Evolutionary conservation across 176 grass and related monocot genomes (phyloP).

Genomic region (Calamus simplicifolius): DNA sequence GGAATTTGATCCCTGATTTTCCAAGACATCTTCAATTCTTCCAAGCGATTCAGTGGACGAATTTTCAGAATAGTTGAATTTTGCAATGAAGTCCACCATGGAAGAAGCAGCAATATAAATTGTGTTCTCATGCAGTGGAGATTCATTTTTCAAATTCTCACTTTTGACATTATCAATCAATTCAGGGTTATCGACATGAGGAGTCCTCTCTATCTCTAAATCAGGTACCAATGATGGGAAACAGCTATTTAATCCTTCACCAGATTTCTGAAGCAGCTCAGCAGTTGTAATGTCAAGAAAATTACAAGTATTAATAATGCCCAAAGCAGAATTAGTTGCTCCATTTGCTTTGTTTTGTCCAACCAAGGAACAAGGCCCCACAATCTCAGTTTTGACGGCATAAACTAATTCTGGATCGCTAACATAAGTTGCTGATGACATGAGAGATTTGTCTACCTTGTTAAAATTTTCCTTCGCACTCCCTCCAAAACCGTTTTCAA

Average conservation of each 20-base stretch:
- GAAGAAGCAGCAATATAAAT: constrained; percentile 14
- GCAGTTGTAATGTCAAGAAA: constrained; percentile 4
- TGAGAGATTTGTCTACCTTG: constrained; percentile 5
- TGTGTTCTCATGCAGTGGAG: constrained; percentile 18
- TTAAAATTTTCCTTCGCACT: neutral
- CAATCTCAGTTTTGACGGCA: constrained; percentile 22
- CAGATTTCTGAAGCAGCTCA: constrained; percentile 17
- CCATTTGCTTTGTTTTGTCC: no score
- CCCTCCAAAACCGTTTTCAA: neutral
- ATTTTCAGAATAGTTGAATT: constrained; percentile 14
- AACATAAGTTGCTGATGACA: constrained; percentile 4
- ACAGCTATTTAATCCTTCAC: neutral
- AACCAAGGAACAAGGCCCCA: neutral
- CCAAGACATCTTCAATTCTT: constrained; percentile 19
- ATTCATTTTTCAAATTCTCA: constrained; percentile 11
- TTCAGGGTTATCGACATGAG: constrained; percentile 20
- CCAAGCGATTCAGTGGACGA: constrained; percentile 1
- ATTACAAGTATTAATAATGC: constrained; percentile 16
- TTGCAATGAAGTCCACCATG: constrained; percentile 8
- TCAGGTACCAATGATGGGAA: constrained; percentile 20
- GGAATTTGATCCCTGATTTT: constrained; percentile 4
- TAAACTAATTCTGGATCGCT: constrained; percentile 9
- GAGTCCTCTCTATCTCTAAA: constrained; percentile 1
- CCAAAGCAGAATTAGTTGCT: neutral
- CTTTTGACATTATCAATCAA: constrained; percentile 8